Evolutionary conservation across 1,284 basidiomycete species (phyloP), one percentile per base, ranked within the genome.

Genomic region (Trichosporon ovoides): DNA sequence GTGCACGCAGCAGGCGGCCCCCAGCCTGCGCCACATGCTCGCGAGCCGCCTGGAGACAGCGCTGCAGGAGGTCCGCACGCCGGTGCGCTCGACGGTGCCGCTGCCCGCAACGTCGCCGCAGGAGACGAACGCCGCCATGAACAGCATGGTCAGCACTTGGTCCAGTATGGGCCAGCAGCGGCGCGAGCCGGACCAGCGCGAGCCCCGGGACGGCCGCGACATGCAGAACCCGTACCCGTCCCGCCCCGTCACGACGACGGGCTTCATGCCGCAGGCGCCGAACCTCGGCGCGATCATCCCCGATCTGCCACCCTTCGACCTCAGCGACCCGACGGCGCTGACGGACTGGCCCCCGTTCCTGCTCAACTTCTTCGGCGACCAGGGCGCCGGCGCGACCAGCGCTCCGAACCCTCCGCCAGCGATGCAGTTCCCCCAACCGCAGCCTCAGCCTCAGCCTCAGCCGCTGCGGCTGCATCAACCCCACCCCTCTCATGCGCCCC

Each of bases 301-400:
- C 2, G 52, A 58, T 35, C 37, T 63, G 7, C 50, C 58, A 13
- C 53, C 57, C 7, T 56, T 61, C 22, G 56, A 63, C 50, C 46
- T 59, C 12, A 24, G 56, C 16, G 58, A 55, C 14, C 40, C 53
- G 19, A 52, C 52, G 2, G 46, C 24, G 9, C 43, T 62, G 24
- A 53, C 56, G 33, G 59, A 64, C 37, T 64, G 62, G 62, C 62
- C 62, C 12, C 62, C 59, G 16, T 64, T 61, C 57, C 53, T 64
- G 10, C 37, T 59, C 52, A 61, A 64, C 38, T 37, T 64, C n/a
- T 61, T 64, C 22, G 62, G 58, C 13, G 57, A 63, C n/a, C 46
- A 54, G 43, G 22, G 22, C 13, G 43, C 43, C 7, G 16, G 14
- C 14, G 43, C 28, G 28, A 4, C 28, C 28, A 31, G 28, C 28